phyloP scores from a whole-genome alignment of 1,284 basidiomycete species.

The Singerocomus inundabilis region DNA sequence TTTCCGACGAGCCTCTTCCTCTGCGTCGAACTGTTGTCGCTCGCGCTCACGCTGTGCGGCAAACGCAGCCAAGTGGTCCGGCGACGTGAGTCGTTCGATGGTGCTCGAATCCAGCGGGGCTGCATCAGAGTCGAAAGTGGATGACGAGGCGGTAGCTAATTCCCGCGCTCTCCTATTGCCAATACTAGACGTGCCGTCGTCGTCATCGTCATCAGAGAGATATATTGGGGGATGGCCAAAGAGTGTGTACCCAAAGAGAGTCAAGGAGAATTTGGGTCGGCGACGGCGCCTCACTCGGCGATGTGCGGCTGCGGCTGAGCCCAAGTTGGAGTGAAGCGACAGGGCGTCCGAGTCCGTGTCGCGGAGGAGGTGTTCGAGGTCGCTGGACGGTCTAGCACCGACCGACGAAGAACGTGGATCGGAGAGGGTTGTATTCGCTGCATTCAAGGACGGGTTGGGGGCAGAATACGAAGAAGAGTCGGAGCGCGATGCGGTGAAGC shows the following conservation, averaged over 20 bases:
- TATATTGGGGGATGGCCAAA: slow-evolving; percentile 61
- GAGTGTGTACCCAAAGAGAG: slow-evolving; percentile 60
- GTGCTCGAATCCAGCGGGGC: slow-evolving; percentile 54
- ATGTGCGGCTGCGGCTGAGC: slow-evolving; percentile 36
- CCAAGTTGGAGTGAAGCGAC: slow-evolving; percentile 65
- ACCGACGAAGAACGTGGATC: slow-evolving; percentile 34
- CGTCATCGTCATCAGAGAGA: slow-evolving; percentile 47
- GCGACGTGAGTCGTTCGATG: slow-evolving; percentile 48
- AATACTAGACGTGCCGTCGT: slow-evolving; percentile 24
- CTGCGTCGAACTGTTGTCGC: slow-evolving; percentile 33
- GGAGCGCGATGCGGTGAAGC: slow-evolving; percentile 39
- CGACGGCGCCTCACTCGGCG: slow-evolving; percentile 37
- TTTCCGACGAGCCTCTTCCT: slow-evolving; percentile 42
- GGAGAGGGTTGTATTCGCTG: slow-evolving; percentile 21
- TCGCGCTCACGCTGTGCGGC: slow-evolving; percentile 38
- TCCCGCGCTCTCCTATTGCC: slow-evolving; percentile 12
- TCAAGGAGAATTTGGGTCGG: slow-evolving; percentile 47
- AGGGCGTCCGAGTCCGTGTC: slow-evolving; percentile 53
- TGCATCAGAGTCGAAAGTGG: slow-evolving; percentile 66
- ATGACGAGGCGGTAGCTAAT: slow-evolving; percentile 40
- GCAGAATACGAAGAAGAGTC: slow-evolving; percentile 20
- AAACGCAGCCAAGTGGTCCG: slow-evolving; percentile 29
- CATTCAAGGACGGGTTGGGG: slow-evolving; percentile 1
- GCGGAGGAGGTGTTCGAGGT: slow-evolving; percentile 58
- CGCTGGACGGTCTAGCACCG: slow-evolving; percentile 38